Base-by-base conservation (phyloP, 352 stramenopile genomes). In the Pythium scleroteichum region DNA sequence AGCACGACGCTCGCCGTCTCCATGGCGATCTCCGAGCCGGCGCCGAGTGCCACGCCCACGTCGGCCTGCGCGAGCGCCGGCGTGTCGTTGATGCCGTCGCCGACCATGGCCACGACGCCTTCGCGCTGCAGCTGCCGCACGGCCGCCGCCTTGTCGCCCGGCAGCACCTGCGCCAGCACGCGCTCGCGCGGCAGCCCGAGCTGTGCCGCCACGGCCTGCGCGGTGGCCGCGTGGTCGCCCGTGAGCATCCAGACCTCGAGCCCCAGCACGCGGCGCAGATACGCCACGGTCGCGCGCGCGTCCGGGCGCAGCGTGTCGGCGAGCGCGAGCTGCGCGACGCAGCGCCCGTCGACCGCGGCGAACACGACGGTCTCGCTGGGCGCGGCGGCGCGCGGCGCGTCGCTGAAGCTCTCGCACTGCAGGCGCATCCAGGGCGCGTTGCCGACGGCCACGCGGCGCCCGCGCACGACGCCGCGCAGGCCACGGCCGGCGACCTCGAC, bases 181-280 rank as follows among this genome's bases (percentile, higher is more conserved):
- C 97, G 88, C 50, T 80, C 66, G 17, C 76, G 78, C 40, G 80
- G 88, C 65, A 99, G 96, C 46, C 96, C 94, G 27, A 99, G 72
- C 42, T 97, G 78, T 23, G 90, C 69, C 2, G 96, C 97, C 64
- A 99, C 94, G 8, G 87, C 90, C 59, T 87, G 68, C 19, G 98
- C 97, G 12, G 97, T 99, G 24, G 88, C 77, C 19, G 70, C 66
- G 73, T 99, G 99, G 75, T 99, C 98, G 20, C 98, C 98, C 19
- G 97, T 99, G n/a, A 99, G 74, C 95, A 99, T 99, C 87, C 92
- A 98, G 13, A 99, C 90, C 24, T 98, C 86, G 27, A 99, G 76
- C 1, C 88, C 88, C 76, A 97, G 96, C 35, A 20, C 17, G 14
- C 92, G 54, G 53, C 91, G 79, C 40, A 99, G 78, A 66, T 95